phyloP scores from a whole-genome alignment of 2,329 filamentous ascomycete genomes.

The Colletotrichum sp. region DNA sequence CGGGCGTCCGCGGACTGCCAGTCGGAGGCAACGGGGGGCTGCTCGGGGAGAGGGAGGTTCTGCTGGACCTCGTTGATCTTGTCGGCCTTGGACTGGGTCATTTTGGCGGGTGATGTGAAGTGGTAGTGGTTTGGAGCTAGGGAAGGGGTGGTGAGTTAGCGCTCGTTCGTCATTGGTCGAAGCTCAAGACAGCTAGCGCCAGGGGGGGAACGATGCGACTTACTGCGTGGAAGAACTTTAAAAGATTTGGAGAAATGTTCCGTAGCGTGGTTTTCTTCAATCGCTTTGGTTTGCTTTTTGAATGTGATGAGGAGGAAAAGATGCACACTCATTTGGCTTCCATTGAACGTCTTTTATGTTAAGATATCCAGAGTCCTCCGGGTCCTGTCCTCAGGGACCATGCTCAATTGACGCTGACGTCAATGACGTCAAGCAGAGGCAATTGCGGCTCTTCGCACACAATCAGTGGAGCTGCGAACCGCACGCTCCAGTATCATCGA shows the following conservation, averaged over 20 bases:
- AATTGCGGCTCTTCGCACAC: constrained; percentile 15
- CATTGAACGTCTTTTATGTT: background rate
- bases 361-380: background rate
- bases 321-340: background rate
- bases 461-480: constrained; percentile 10
- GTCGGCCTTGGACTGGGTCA: constrained; percentile 62
- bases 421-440: constrained; percentile 23
- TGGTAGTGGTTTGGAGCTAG: background rate
- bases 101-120: constrained; percentile 22
- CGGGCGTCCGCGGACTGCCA: constrained; percentile 75
- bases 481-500: constrained; percentile 4
- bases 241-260: background rate
- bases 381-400: background rate
- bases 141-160: background rate
- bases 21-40: constrained; percentile 78
- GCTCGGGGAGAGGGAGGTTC: constrained; percentile 80
- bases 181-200: background rate
- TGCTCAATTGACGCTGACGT: constrained; percentile 16
- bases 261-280: background rate
- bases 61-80: constrained; percentile 71
- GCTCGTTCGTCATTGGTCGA: background rate
- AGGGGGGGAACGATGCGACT: background rate
- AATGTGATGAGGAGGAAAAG: background rate
- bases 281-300: background rate
- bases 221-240: background rate